Conservation (phyloP, 164 flowering plant species). For the Warburgia ugandensis region DNA sequence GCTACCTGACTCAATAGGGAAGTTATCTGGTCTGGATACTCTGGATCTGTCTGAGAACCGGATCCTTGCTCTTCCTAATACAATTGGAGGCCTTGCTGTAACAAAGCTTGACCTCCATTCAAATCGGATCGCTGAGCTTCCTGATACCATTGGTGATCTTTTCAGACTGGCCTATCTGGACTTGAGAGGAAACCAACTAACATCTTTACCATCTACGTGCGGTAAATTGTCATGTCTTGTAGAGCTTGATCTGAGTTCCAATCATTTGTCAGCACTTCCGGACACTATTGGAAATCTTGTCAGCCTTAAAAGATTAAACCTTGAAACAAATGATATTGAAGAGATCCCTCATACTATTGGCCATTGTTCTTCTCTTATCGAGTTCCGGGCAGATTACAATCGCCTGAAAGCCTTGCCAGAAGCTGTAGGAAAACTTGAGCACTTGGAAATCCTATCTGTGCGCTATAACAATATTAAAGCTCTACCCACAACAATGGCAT, state of each 20-base stretch:
- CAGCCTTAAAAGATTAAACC: slow-evolving; percentile 47
- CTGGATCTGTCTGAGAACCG: slow-evolving; percentile 77
- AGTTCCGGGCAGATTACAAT: slow-evolving; percentile 76
- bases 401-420: slow-evolving; percentile 86
- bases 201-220: slow-evolving; percentile 46
- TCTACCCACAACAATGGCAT: slow-evolving; percentile 80
- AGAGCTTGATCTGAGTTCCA: slow-evolving; percentile 72
- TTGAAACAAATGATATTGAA: slow-evolving; percentile 76
- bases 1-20: slow-evolving; percentile 84
- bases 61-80: slow-evolving; percentile 43
- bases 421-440: slow-evolving; percentile 69
- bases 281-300: slow-evolving; percentile 60
- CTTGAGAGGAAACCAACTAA: slow-evolving; percentile 51
- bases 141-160: slow-evolving; percentile 64
- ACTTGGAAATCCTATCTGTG: slow-evolving; percentile 58
- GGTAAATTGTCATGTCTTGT: slow-evolving; percentile 49
- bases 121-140: slow-evolving; percentile 51
- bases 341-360: slow-evolving; percentile 79
- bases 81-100: slow-evolving; percentile 62
- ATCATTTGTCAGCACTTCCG: slow-evolving; percentile 41
- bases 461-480: slow-evolving; percentile 74
- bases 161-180: slow-evolving; percentile 48
- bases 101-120: slow-evolving; percentile 59
- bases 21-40: slow-evolving; percentile 47
- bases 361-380: slow-evolving; percentile 55